phyloP scores from a whole-genome alignment of 2,329 filamentous ascomycete species.

The Dactylellina leptospora region DNA sequence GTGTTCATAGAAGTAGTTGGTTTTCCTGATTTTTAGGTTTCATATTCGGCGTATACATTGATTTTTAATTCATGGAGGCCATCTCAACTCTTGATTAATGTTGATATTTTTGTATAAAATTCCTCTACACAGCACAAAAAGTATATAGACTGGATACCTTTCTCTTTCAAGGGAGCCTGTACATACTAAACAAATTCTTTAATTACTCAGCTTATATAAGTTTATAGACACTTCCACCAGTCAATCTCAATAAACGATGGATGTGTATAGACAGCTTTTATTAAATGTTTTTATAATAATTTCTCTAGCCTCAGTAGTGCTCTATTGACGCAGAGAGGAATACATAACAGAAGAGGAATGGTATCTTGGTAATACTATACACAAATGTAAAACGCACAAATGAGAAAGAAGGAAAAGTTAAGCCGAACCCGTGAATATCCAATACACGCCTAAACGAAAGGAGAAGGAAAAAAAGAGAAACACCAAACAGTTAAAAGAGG shows the following conservation, averaged over 20 bases:
- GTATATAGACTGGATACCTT: background rate
- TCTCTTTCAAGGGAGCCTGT: background rate
- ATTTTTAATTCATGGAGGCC: background rate
- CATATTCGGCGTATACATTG: background rate
- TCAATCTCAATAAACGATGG: too few species aligned
- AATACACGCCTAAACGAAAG: conserved; percentile 30
- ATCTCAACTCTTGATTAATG: background rate
- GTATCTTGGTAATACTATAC: conserved; percentile 42
- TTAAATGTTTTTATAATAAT: background rate
- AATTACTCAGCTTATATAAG: too few species aligned
- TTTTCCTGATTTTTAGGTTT: background rate
- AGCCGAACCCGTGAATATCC: conserved; percentile 30
- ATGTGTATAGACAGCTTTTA: background rate
- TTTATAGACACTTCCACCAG: too few species aligned
- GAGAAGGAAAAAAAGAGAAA: background rate
- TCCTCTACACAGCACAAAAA: background rate
- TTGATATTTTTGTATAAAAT: background rate
- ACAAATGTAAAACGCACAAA: conserved; percentile 14
- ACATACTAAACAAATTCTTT: too few species aligned
- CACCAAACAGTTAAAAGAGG: background rate
- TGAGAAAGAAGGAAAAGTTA: conserved; percentile 4
- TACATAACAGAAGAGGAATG: conserved; percentile 15
- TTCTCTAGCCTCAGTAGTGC: too few species aligned
- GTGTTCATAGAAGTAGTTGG: background rate
- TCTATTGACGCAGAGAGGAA: too few species aligned